Base-by-base conservation (phyloP, 1,139 yeast genomes). In the Sugiyamaella paludigena region DNA sequence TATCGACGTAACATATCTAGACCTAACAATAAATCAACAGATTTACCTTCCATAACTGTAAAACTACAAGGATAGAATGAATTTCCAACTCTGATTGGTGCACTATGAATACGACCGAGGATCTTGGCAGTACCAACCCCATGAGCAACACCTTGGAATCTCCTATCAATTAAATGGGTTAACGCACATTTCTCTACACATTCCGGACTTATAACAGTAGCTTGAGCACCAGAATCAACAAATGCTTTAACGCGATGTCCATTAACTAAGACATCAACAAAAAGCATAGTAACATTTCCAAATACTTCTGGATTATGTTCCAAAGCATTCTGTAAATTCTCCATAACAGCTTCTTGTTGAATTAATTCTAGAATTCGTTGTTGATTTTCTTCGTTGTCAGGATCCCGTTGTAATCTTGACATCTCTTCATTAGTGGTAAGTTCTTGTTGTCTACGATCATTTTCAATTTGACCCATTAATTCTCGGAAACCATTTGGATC, bases 211-310 rank as follows among this genome's bases (percentile, higher is more conserved):
- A 84, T 84, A 44, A 91, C 84, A 0, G 98, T 89, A 37, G 81
- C 75, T 66, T 89, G 97, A 0, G 99, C 98, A 1, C 99, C 98
- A 0, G 97, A 82, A 65, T 92, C 99, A 9, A 92, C 95, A 72
- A 92, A 87, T 0, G 98, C 98, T 65, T 87, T 87, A 7, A 89
- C 86, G 24, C 83, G 80, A 43, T 77, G 76, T 0, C 94, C 92
- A 61, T 91, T 89, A 26, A 92, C 84, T 53, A 80, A 81, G 46
- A 89, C 76, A 49, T 83, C 76, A 15, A 92, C 81, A 68, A 83
- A 91, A 45, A 92, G 75, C 96, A 94, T 89, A 36, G 80, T 79
- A 3, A 92, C 94, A 0, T 78, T 70, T 0, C 91, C 83, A 67
- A 92, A 92, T 36, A 87, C 78, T 66, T 92, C 98, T 0, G 99